Evolutionary conservation across 495 filamentous ascomycete genomes (phyloP).

Genomic region (Daldinia loculata): DNA sequence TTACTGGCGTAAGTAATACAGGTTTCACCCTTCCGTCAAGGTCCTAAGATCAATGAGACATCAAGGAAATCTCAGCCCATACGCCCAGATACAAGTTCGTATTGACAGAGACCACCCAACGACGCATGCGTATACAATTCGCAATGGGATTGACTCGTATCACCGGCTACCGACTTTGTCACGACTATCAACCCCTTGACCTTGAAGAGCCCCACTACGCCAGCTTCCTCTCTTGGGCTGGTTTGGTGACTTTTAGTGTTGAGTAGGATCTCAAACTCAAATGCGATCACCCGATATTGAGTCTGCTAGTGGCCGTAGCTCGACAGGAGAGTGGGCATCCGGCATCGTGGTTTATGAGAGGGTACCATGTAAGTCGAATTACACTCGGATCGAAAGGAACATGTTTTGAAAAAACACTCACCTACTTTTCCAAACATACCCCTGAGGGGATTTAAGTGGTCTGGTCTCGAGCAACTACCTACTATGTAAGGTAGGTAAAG

Average conservation of each 20-base stretch:
- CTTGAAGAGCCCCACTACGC: neutral
- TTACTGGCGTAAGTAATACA: slow-evolving; percentile 3
- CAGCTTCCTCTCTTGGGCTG: neutral
- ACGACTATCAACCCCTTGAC: neutral
- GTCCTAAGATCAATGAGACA: neutral
- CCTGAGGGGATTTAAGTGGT: neutral
- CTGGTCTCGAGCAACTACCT: neutral
- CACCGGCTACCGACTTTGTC: neutral
- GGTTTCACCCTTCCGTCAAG: slow-evolving; percentile 4
- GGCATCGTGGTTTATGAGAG: slow-evolving; percentile 5
- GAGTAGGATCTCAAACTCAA: slow-evolving; percentile 17
- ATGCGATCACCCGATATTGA: slow-evolving; percentile 28
- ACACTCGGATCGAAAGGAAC: neutral
- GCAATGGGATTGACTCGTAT: neutral
- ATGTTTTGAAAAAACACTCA: neutral
- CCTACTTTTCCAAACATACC: neutral
- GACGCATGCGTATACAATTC: neutral
- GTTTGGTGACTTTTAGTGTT: neutral
- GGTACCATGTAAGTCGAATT: neutral
- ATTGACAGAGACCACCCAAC: neutral
- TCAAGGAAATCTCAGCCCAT: neutral
- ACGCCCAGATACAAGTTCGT: neutral
- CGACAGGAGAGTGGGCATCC: neutral
- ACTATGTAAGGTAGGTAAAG: too few relatives aligned
- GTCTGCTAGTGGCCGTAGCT: slow-evolving; percentile 9